These are phyloP conservation scores for Amanita subjunquillea DNA, from an alignment of 768 basidiomycete genomes.

Conservation along the genomic window DNA sequence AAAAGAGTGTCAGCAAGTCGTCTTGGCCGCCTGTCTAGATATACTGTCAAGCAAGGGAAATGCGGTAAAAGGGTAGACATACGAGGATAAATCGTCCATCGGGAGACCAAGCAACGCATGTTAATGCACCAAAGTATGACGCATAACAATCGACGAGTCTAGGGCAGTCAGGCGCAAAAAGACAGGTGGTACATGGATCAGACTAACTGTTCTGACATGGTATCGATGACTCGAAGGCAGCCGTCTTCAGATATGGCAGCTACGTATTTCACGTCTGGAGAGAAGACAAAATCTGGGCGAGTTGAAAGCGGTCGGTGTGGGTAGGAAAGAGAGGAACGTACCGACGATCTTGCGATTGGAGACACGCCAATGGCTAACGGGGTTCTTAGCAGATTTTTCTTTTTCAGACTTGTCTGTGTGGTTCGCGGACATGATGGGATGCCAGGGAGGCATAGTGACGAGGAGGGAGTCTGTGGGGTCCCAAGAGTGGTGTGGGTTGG, in stretches of 20 bases:
- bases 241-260: conserved; percentile 92
- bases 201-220: conserved; percentile 72
- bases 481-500: conserved; percentile 44
- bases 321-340: conserved; percentile 19
- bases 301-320: not conserved
- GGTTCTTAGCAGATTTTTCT: conserved; percentile 71
- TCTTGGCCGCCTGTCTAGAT: conserved; percentile 91
- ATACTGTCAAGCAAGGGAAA: conserved; percentile 3
- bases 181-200: not conserved
- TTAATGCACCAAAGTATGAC: conserved; percentile 90
- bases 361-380: conserved; percentile 85
- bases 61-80: conserved; percentile 9
- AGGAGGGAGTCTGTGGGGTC: conserved; percentile 68
- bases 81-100: conserved; percentile 91
- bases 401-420: conserved; percentile 44
- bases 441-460: conserved; percentile 82
- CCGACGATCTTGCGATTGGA: conserved; percentile 65
- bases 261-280: conserved; percentile 85
- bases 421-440: conserved; percentile 46
- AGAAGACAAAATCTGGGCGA: conserved; percentile 75
- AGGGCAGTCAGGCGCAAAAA: not conserved
- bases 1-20: conserved; percentile 89
- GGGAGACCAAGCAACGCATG: conserved; percentile 89
- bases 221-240: conserved; percentile 82
- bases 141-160: conserved; percentile 92